Percentiles rank a stretch among this genome's conserved stretches.
Conservation (phyloP, 306 rosid species). For the Astragalus membranaceus region DNA sequence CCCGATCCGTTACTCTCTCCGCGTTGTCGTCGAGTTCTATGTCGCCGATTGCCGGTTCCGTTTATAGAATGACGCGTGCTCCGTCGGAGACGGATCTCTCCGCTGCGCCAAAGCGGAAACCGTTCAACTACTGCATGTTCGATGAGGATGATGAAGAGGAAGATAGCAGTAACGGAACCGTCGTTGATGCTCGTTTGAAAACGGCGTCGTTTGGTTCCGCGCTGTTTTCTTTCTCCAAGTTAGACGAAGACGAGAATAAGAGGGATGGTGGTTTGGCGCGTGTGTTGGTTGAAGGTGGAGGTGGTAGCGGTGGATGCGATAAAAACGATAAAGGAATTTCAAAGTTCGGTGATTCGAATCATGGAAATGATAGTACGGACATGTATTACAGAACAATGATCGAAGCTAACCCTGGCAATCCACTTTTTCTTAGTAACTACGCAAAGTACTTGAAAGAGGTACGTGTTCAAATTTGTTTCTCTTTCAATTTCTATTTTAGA, state of each 20-base stretch:
- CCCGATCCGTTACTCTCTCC: constrained; percentile 32
- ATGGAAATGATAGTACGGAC: constrained; percentile 42
- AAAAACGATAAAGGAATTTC: constrained; percentile 45
- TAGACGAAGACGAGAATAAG: constrained; percentile 26
- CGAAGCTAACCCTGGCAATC: constrained; percentile 64
- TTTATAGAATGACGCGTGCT: constrained; percentile 32
- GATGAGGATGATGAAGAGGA: constrained; percentile 31
- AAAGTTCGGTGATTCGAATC: constrained; percentile 48
- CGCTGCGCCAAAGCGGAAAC: constrained; percentile 19
- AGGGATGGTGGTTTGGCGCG: constrained; percentile 8
- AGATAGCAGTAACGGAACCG: background rate
- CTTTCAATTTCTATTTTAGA: background rate
- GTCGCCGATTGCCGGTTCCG: constrained; percentile 19
- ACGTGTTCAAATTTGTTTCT: background rate
- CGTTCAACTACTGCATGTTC: constrained; percentile 4
- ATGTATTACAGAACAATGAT: constrained; percentile 58
- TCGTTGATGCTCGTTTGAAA: constrained; percentile 19
- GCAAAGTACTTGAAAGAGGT: constrained; percentile 83
- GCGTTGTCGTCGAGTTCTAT: constrained; percentile 28
- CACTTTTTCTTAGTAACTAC: constrained; percentile 72
- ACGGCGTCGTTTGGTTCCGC: constrained; percentile 39
- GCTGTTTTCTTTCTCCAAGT: constrained; percentile 34
- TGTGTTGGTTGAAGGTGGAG: constrained; percentile 45
- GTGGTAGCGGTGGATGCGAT: constrained; percentile 48
- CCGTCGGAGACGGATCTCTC: constrained; percentile 49